Percentiles rank a stretch among this genome's conserved stretches.
phyloP scores from a whole-genome alignment of 1,284 basidiomycete genomes.

The Tilletia caries region DNA sequence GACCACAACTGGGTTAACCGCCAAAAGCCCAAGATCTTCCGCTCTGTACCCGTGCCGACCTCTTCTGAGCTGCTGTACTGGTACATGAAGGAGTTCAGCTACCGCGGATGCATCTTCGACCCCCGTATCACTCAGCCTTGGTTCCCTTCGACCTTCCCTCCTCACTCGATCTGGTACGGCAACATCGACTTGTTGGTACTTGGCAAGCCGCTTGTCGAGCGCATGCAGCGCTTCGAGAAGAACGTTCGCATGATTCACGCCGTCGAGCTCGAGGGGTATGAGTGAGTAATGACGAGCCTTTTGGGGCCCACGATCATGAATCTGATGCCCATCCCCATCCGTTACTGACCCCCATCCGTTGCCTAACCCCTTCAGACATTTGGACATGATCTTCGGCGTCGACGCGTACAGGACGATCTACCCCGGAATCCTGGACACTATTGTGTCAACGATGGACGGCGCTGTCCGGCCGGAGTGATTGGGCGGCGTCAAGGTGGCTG shows the following conservation, averaged over 20 bases:
- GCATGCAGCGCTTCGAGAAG: constrained; percentile 42
- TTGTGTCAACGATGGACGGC: constrained; percentile 19
- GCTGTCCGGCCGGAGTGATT: not conserved
- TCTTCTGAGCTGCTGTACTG: constrained; percentile 51
- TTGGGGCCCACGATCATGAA: not conserved
- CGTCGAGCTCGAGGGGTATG: constrained; percentile 50
- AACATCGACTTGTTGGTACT: constrained; percentile 48
- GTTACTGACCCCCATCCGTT: no score
- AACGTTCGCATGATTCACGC: constrained; percentile 52
- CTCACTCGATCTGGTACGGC: constrained; percentile 50
- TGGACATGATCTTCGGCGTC: constrained; percentile 42
- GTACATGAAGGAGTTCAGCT: constrained; percentile 50
- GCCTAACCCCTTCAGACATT: not conserved
- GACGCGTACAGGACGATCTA: constrained; percentile 48
- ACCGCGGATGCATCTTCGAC: constrained; percentile 53
- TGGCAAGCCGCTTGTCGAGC: constrained; percentile 48
- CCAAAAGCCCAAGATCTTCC: constrained; percentile 52
- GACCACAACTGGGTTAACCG: constrained; percentile 50
- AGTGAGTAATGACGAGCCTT: constrained; percentile 16
- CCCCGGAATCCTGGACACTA: constrained; percentile 50
- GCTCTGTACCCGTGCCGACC: constrained; percentile 43
- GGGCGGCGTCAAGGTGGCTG: no score
- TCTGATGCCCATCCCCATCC: not conserved
- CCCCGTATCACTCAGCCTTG: constrained; percentile 46
- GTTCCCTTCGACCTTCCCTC: constrained; percentile 49